Evolutionary conservation across 441 rosid genomes (phyloP).

Genomic region (Melastoma candidum): DNA sequence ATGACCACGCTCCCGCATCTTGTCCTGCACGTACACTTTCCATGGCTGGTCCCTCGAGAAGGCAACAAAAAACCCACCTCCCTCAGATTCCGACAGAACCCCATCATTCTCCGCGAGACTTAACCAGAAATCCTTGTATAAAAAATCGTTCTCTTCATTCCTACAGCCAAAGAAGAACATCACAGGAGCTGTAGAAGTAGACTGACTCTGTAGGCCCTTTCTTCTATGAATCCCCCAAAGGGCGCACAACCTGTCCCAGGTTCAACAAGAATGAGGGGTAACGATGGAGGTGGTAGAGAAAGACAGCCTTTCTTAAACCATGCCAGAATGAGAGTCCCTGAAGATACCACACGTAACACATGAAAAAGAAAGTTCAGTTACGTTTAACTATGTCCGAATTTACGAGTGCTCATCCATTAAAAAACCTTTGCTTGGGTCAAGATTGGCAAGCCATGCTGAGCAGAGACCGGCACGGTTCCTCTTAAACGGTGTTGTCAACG

Average conservation of each 20-base stretch:
- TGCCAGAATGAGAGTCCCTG: slow-evolving; percentile 55
- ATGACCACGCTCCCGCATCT: slow-evolving; percentile 49
- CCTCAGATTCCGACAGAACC: slow-evolving; percentile 56
- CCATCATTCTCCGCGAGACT: slow-evolving; percentile 40
- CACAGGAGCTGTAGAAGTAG: slow-evolving; percentile 45
- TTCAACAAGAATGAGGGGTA: slow-evolving; percentile 74
- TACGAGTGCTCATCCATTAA: background rate
- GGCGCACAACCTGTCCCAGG: slow-evolving; percentile 99
- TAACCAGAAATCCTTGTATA: slow-evolving; percentile 71
- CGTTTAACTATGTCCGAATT: background rate
- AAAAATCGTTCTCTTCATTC: slow-evolving; percentile 62
- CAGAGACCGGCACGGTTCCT: slow-evolving; percentile 73
- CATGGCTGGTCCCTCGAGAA: slow-evolving; percentile 90
- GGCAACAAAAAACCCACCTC: slow-evolving; percentile 75
- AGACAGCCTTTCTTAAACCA: slow-evolving; percentile 79
- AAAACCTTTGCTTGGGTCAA: slow-evolving; percentile 59
- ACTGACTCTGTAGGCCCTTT: slow-evolving; percentile 55
- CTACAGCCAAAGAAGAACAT: slow-evolving; percentile 83
- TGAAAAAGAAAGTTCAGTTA: slow-evolving; percentile 4
- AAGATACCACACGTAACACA: slow-evolving; percentile 10
- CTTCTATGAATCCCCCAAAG: slow-evolving; percentile 77
- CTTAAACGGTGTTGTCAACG: slow-evolving; percentile 84
- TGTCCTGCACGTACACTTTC: slow-evolving; percentile 87
- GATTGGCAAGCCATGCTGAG: slow-evolving; percentile 79
- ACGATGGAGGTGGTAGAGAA: slow-evolving; percentile 60